Conservation (phyloP, 768 basidiomycete genomes). For the Lactarius psammicola region DNA sequence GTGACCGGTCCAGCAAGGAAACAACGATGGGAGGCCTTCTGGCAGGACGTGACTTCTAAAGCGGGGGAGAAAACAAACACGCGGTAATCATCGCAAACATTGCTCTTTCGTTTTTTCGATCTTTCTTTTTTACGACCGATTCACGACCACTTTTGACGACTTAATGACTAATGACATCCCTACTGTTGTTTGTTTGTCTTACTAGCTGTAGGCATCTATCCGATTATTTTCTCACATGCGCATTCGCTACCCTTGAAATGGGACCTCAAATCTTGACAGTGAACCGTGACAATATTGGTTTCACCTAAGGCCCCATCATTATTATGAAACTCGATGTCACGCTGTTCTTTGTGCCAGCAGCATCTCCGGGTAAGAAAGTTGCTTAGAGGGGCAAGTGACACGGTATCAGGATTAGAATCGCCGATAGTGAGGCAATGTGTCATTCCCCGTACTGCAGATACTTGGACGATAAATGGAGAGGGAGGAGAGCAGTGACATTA, state of each 20-base stretch:
- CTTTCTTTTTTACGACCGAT: not conserved
- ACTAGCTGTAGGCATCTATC: slow-evolving; percentile 19
- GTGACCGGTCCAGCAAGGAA: slow-evolving; percentile 1
- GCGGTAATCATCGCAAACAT: slow-evolving; percentile 3
- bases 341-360: too few relatives aligned
- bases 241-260: not conserved
- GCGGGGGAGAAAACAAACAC: slow-evolving; percentile 7
- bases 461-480: not conserved
- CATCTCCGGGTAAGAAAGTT: not conserved
- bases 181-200: slow-evolving; percentile 24
- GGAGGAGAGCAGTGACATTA: not conserved
- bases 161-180: slow-evolving; percentile 13
- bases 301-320: not conserved
- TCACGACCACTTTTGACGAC: not conserved
- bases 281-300: too few relatives aligned
- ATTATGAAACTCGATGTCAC: not conserved
- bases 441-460: not conserved
- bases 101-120: not conserved
- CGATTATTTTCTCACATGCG: not conserved
- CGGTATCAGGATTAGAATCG: not conserved
- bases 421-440: not conserved
- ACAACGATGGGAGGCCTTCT: slow-evolving; percentile 25
- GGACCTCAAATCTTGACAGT: not conserved
- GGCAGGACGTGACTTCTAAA: slow-evolving; percentile 26
- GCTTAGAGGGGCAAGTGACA: not conserved